Percentiles rank a stretch among this genome's conserved stretches.
phyloP scores from a whole-genome alignment of 2,329 filamentous ascomycete species.

The Clathrospora elynae region DNA sequence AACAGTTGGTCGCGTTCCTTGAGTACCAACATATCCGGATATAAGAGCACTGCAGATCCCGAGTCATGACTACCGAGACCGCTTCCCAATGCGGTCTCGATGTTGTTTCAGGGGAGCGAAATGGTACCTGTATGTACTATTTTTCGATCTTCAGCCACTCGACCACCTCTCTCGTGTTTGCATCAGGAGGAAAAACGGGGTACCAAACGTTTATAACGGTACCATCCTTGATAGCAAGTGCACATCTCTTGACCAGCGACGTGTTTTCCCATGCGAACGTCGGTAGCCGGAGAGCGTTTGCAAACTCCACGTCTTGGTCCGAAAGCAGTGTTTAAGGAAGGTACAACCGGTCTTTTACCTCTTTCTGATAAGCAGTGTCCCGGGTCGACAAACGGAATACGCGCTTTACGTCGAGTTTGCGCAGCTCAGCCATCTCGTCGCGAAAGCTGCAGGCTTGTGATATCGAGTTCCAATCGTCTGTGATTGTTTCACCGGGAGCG shows the following conservation, averaged over 20 bases:
- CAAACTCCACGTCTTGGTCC: constrained; percentile 48
- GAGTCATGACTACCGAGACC: constrained; percentile 28
- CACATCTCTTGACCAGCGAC: constrained; percentile 48
- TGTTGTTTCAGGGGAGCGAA: constrained; percentile 30
- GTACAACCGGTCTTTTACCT: constrained; percentile 47
- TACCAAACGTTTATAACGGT: constrained; percentile 51
- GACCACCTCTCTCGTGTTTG: constrained; percentile 48
- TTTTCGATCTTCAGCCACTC: constrained; percentile 38
- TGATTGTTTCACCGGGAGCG: constrained; percentile 49
- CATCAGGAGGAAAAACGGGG: constrained; percentile 51
- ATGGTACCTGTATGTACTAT: constrained; percentile 28
- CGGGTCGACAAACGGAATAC: constrained; percentile 52
- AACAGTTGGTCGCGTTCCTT: constrained; percentile 1
- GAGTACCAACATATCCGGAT: constrained; percentile 6
- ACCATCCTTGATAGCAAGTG: constrained; percentile 48
- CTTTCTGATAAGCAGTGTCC: constrained; percentile 48
- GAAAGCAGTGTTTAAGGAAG: constrained; percentile 51
- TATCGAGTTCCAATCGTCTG: constrained; percentile 51
- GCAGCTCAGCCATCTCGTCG: constrained; percentile 32
- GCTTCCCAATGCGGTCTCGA: constrained; percentile 21
- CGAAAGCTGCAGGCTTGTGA: constrained; percentile 54
- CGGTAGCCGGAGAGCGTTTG: constrained; percentile 44
- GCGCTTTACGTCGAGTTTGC: constrained; percentile 25
- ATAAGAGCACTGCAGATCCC: constrained; percentile 11
- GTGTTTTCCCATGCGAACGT: constrained; percentile 49